Percentiles rank a stretch among this genome's conserved stretches.
These are phyloP conservation scores for Inga leiocalycina DNA, from an alignment of 306 rosid genomes.

Conservation along the genomic window DNA sequence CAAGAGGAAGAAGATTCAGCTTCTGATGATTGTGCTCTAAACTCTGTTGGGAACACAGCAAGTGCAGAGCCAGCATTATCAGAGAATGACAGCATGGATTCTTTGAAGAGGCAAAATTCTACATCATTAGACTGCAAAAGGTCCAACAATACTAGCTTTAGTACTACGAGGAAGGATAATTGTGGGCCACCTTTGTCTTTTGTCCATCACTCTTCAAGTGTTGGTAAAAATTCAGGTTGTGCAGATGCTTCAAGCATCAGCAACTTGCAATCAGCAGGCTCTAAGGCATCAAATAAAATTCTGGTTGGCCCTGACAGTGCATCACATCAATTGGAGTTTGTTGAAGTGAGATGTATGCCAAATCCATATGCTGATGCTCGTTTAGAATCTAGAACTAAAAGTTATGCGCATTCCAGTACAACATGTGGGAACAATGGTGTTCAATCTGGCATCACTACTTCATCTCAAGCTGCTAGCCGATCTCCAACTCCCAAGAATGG, in stretches of 20 bases:
- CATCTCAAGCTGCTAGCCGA: constrained; percentile 52
- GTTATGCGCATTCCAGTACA: constrained; percentile 35
- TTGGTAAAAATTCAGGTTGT: constrained; percentile 34
- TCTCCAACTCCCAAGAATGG: constrained; percentile 62
- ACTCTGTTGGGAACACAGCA: constrained; percentile 35
- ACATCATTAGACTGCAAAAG: constrained; percentile 36
- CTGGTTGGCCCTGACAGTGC: constrained; percentile 32
- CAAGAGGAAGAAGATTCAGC: constrained; percentile 36
- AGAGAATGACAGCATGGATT: constrained; percentile 33
- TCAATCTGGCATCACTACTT: constrained; percentile 44
- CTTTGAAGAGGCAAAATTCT: constrained; percentile 38
- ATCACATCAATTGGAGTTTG: constrained; percentile 39
- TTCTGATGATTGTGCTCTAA: constrained; percentile 36
- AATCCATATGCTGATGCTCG: constrained; percentile 36
- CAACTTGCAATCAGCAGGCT: constrained; percentile 39
- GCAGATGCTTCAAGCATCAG: constrained; percentile 45
- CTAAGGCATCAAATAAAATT: constrained; percentile 47
- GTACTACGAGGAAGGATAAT: constrained; percentile 44
- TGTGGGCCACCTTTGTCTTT: constrained; percentile 36
- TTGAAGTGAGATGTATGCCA: constrained; percentile 34
- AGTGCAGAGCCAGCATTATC: constrained; percentile 37
- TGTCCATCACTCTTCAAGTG: constrained; percentile 32
- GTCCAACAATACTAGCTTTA: constrained; percentile 30
- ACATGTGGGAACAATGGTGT: constrained; percentile 42
- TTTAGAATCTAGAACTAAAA: constrained; percentile 45